Evolutionary conservation across 1,284 basidiomycete species (phyloP).

Genomic region (Leccinum fuscescens): DNA sequence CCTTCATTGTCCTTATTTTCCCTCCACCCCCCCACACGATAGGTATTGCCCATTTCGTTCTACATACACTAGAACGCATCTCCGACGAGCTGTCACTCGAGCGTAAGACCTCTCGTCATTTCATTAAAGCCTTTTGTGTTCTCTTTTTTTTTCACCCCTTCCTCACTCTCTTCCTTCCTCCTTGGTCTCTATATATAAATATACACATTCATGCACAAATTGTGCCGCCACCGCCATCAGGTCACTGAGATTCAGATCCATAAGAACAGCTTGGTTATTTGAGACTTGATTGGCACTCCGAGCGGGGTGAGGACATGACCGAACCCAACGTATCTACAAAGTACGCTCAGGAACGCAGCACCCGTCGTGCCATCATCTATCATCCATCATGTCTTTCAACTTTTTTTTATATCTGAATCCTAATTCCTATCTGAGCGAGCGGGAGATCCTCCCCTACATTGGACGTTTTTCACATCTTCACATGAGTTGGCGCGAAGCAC

Average conservation of each 20-base stretch:
- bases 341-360: neutral
- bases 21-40: neutral
- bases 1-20: slow-evolving; percentile 1
- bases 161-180: neutral
- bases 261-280: neutral
- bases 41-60: neutral
- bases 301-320: neutral
- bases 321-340: neutral
- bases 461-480: neutral
- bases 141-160: neutral
- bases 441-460: neutral
- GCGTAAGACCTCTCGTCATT: slow-evolving; percentile 14
- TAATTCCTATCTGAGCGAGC: neutral
- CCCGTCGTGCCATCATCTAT: neutral
- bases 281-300: neutral
- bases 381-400: neutral
- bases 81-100: neutral
- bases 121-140: neutral
- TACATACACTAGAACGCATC: neutral
- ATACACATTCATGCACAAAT: neutral
- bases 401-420: neutral
- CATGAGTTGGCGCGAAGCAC: neutral
- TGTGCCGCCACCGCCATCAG: neutral
- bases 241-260: neutral
- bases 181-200: neutral